Evolutionary conservation across 164 flowering plant species (phyloP), one percentile per base, ranked within the genome.

Genomic region (Nymphaea colorata): DNA sequence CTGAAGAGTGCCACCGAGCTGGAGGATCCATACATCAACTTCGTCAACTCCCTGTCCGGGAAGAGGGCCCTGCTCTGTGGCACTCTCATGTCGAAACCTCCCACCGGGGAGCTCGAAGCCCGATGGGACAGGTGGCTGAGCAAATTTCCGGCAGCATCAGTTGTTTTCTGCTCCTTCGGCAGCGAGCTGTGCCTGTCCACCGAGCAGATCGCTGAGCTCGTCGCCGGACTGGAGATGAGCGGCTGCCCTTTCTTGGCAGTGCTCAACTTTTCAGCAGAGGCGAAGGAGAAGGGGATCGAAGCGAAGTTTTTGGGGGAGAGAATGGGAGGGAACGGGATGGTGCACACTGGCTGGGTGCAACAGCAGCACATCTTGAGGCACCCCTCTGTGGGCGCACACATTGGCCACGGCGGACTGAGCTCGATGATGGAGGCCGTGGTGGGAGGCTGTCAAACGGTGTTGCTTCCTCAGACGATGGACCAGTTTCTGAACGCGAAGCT

Each of bases 121-220:
- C 41, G 7, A 41, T 79, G 82, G 80, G 76, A 59, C 0, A 57
- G 47, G 0, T 79, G 84, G 86, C 69, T 83, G 1, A 59, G 16
- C 43, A 25, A 43, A 7, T 80, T 76, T 42, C 62, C 71, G 4
- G 47, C 75, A 0, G 51, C 66, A 2, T 71, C 80, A 2, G 83
- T 80, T 2, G 65, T 80, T 2, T 77, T 44, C 68, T 82, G 80
- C 67, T 73, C 80, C 6, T 76, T 82, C 41, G 83, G 85, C 12
- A 78, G 83, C 66, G 78, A 80, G 55, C 66, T 70, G 0, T 65
- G 65, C n/a, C 65, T 80, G 4, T 59, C 4, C 2, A 60, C 73
- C 14, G 71, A 67, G 10, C 80, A 80, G 63, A 64, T 82, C 3
- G 51, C 67, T 11, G 83, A 82, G 65, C 69, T 79, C 12, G 44